These are phyloP conservation scores for Fusarium miscanthi DNA, from an alignment of 2,329 filamentous ascomycete species.

Conservation along the genomic window DNA sequence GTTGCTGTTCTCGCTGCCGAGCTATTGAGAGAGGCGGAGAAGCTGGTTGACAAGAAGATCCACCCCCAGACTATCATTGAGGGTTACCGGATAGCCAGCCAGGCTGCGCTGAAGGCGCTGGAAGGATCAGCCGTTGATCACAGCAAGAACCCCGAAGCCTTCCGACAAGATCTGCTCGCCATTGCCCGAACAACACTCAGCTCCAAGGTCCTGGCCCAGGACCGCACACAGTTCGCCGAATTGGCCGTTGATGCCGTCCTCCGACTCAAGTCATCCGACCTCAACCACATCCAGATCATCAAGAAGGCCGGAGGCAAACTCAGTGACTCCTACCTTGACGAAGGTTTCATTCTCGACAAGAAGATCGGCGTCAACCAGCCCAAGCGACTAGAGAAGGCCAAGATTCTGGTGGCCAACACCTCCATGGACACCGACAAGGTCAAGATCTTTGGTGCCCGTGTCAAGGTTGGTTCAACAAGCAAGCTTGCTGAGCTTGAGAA, in stretches of 20 bases:
- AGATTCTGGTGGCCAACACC: slow-evolving; percentile 97
- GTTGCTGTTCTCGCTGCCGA: slow-evolving; percentile 96
- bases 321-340: slow-evolving; percentile 95
- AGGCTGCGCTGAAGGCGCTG: slow-evolving; percentile 85
- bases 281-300: slow-evolving; percentile 99
- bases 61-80: slow-evolving; percentile 99
- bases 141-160: slow-evolving; percentile 83
- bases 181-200: slow-evolving; percentile 96
- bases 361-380: slow-evolving; percentile 99
- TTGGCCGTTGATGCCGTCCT: slow-evolving; percentile 93
- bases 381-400: slow-evolving; percentile 96
- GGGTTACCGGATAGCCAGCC: slow-evolving; percentile 96
- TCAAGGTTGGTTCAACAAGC: slow-evolving; percentile 95
- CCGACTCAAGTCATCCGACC: slow-evolving; percentile 88
- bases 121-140: slow-evolving; percentile 89
- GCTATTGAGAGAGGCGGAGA: slow-evolving; percentile 94
- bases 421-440: slow-evolving; percentile 99
- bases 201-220: slow-evolving; percentile 96
- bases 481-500: slow-evolving; percentile 99
- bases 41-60: slow-evolving; percentile 97
- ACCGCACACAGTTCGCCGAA: slow-evolving; percentile 89
- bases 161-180: slow-evolving; percentile 87
- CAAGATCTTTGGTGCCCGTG: slow-evolving; percentile 97
- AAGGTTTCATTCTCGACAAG: slow-evolving; percentile 99
- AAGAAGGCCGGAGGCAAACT: slow-evolving; percentile 99